Base-by-base conservation (phyloP, 1,284 basidiomycete genomes). In the Pseudozyma thailandica region DNA sequence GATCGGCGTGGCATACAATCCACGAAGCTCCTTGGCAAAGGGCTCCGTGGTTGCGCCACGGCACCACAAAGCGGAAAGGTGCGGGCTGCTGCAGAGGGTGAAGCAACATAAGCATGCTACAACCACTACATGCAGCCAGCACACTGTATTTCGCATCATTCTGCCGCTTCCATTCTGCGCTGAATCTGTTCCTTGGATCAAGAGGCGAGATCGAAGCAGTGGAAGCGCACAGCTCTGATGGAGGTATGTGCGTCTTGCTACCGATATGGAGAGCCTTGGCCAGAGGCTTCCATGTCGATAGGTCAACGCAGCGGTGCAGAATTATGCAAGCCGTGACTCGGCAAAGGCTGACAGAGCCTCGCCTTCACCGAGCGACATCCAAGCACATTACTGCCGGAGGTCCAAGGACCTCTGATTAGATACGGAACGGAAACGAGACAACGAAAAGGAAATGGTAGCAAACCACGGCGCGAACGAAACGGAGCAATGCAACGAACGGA, bases 181-280 rank as follows among this genome's bases (percentile, higher is more conserved):
- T 20, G 8, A 26, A 25, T 38, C 37, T 27, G 38, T 27, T n/a
- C 4, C 20, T 35, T 21, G 45, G 26, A n/a, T n/a, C 38, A 25
- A 31, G 18, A 26, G 37, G 44, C 18, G 7, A 31, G 38, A 35
- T 28, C 25, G 21, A 8, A 12, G 13, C 13, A 26, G 18, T 44
- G 41, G 50, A 51, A 26, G 31, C 43, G 16, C 18, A 21, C 26
- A 51, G 39, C 39, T 44, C 33, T 44, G 44, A 51, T n/a, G 38
- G 26, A 7, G 8, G 20, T 10, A 38, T 45, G 49, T 80, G 70
- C 68, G 74, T 75, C 82, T 78, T 66, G 63, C 75, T 75, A 69
- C 80, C 80, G 79, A 80, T 75, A 78, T 70, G 69, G 72, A 76
- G 47, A 8, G 50, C 69, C 69, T 72, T 72, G 69, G 69, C 69